Evolutionary conservation across 1,284 basidiomycete genomes (phyloP), one percentile per base, ranked within the genome.

Genomic region (Amanita bisporigera): DNA sequence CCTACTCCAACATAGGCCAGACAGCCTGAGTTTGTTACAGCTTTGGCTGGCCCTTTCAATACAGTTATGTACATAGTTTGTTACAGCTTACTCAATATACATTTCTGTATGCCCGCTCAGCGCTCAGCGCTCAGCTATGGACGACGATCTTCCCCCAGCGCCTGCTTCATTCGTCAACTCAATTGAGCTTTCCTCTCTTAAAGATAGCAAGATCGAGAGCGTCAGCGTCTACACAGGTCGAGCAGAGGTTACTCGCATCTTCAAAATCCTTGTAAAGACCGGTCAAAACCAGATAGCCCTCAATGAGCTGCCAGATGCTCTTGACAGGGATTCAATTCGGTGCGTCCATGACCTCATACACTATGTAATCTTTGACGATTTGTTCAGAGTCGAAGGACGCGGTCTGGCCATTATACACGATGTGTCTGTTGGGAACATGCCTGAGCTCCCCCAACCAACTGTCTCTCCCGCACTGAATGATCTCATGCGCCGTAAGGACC

Each of bases 191-290:
- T 67, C 77, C 1, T 24, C 64, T 40, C 38, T 40, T 11, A 43
- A 71, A 21, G 71, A 77, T 67, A 77, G 80, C 69, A 78, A 76
- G 60, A 79, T 82, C 52, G 64, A 68, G 24, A 64, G 64, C 26
- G 77, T 82, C 65, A 79, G 72, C 69, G 64, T 82, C 24, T 82
- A 82, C 67, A 70, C 74, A 9, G 71, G 73, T 15, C 74, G 78
- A 45, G 82, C 81, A 10, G 78, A 83, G 66, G 72, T 84, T 26
- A 79, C 77, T 0, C 78, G 82, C n/a, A 29, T 75, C 12, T 81
- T 76, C 71, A 77, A 70, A 54, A 38, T 38, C 14, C 36, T 14
- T 4, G 36, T 14, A 38, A 38, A 38, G 12, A 38, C 36, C 3
- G 36, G 36, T 14, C 36, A 38, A 14, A 38, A 38, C 36, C 36